Evolutionary conservation across 352 stramenopile genomes (phyloP).

Genomic region (Phytopythium oedochilum): DNA sequence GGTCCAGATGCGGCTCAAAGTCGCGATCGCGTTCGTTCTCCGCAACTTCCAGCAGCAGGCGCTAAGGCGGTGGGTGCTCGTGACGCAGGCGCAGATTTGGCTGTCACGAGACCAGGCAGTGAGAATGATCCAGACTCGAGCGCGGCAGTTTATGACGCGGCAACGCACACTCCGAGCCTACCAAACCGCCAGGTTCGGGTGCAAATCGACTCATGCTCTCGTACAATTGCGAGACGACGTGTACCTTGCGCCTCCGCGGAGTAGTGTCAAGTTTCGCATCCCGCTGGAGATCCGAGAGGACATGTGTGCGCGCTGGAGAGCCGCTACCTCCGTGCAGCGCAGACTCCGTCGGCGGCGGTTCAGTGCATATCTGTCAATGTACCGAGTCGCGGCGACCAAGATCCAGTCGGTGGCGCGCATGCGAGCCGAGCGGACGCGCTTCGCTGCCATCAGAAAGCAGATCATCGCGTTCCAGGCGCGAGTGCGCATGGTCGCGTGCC

Average conservation of each 20-base stretch:
- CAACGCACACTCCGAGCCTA: constrained; percentile 39
- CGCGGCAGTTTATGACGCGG: constrained; percentile 32
- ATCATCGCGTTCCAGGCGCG: constrained; percentile 58
- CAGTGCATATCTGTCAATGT: constrained; percentile 36
- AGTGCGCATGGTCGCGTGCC: constrained; percentile 42
- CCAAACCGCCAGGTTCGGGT: constrained; percentile 30
- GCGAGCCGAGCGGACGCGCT: constrained; percentile 28
- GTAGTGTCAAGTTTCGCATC: constrained; percentile 37
- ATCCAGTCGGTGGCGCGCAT: constrained; percentile 64
- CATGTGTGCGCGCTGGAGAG: constrained; percentile 51
- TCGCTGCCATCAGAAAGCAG: constrained; percentile 18
- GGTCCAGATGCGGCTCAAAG: constrained; percentile 47
- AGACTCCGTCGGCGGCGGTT: constrained; percentile 54
- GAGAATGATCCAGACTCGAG: constrained; percentile 48
- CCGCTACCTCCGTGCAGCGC: constrained; percentile 49
- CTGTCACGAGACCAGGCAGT: constrained; percentile 39
- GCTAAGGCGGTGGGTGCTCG: constrained; percentile 46
- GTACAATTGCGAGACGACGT: constrained; percentile 41
- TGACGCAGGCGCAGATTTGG: constrained; percentile 58
- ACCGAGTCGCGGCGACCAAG: constrained; percentile 43
- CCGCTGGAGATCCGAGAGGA: constrained; percentile 47
- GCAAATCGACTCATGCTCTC: constrained; percentile 2
- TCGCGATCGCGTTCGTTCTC: constrained; percentile 68
- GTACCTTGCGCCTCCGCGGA: constrained; percentile 34
- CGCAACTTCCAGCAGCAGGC: constrained; percentile 60